Percentiles rank a stretch among this genome's conserved stretches.
Evolutionary conservation across 2,329 filamentous ascomycete species (phyloP).

Genomic region (Colletotrichum navitas): DNA sequence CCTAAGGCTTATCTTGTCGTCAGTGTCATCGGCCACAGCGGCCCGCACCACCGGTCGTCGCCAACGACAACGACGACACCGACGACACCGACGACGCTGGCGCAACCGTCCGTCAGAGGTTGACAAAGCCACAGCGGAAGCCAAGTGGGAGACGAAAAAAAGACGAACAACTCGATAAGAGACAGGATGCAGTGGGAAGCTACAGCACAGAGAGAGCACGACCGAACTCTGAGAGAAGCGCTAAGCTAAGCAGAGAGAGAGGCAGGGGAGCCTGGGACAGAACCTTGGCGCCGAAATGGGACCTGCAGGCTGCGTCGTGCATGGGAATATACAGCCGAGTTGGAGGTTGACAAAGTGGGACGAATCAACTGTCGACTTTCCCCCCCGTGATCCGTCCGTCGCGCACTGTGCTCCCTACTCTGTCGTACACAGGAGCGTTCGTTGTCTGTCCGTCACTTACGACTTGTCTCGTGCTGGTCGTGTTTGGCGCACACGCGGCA

Average conservation of each 20-base stretch:
- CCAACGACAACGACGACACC: not conserved
- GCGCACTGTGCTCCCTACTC: too few species aligned
- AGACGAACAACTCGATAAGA: not conserved
- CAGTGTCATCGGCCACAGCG: conserved; percentile 2
- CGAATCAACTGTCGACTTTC: conserved; percentile 7
- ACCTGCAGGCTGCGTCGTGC: conserved; percentile 38
- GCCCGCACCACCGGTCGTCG: not conserved
- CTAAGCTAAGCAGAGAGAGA: not conserved
- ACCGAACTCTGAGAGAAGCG: not conserved
- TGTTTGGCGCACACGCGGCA: conserved; percentile 12
- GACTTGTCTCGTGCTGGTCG: not conserved
- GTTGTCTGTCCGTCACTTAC: not conserved
- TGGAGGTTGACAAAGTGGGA: conserved; percentile 30
- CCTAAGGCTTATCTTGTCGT: not conserved
- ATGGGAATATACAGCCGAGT: conserved; percentile 30
- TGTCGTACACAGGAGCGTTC: not conserved
- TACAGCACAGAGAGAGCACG: not conserved
- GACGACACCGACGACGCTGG: not conserved
- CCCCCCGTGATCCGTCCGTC: not conserved
- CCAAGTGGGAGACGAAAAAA: not conserved
- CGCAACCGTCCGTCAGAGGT: not conserved
- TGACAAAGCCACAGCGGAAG: not conserved
- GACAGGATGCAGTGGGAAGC: not conserved
- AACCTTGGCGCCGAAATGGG: conserved; percentile 27
- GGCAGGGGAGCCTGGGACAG: conserved; percentile 13